Base-by-base conservation (phyloP, 306 rosid genomes). In the Gynostemma pentaphyllum region DNA sequence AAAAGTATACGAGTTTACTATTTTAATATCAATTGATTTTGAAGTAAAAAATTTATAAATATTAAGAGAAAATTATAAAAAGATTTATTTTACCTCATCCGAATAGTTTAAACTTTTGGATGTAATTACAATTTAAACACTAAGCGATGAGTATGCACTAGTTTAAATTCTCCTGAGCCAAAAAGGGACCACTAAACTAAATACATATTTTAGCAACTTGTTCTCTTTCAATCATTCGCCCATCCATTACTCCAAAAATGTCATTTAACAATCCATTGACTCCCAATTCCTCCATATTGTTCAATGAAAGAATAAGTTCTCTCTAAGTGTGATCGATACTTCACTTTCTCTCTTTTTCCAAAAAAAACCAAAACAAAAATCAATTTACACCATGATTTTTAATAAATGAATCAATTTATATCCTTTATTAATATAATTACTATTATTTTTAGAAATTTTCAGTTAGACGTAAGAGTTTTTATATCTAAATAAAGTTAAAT, bases 141-240 rank as follows among this genome's bases (percentile, higher is more conserved):
- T 21, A 48, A 42, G 27, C 30, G 24, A n/a, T 19, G 48, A 39
- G 9, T 47, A 22, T 14, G 14, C 15, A 12, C 32, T 24, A 7
- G 27, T 47, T 62, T 16, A 22, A 45, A 45, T 67, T 64, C 63
- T 52, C 19, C 41, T 53, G 39, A 63, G 2, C 66, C 47, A 51
- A 57, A 10, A 15, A 15, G 89, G 90, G 77, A 88, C 83, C 78
- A 79, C 81, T 80, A 5, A 53, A 53, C 15, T 2, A 55, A 14
- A 15, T 4, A 0, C 1, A 7, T 36, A 9, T 36, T 18, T 10
- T 57, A 66, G 57, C 80, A 63, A 74, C 67, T 78, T 76, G 78
- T 13, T 63, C 77, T 62, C 64, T 78, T 76, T 84, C 85, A 76
- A 77, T 84, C 80, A 80, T 82, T 71, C 51, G 42, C 59, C 54